Base-by-base conservation (phyloP, 352 stramenopile species). In the Phytopythium delawarense region DNA sequence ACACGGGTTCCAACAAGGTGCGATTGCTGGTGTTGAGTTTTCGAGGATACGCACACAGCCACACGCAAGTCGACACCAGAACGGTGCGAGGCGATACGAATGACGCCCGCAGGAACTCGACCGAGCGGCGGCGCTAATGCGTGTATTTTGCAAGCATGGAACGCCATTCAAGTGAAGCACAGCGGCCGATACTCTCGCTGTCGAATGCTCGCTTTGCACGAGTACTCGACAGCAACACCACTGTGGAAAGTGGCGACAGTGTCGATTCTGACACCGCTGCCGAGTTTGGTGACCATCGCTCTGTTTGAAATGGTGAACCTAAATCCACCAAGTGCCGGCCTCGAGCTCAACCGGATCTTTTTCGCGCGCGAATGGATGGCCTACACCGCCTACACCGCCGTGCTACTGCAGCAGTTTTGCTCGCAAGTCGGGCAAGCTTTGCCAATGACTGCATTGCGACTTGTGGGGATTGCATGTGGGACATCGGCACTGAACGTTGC, bases 291-390 rank as follows among this genome's bases (percentile, higher is more conserved):
- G 4, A 61, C 66, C 11, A 68, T 66, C 15, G 39, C 53, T 28
- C 15, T 69, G 13, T 32, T 60, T 16, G 67, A 78, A 11, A 4
- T 56, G 20, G 64, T 80, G 16, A 61, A 66, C 18, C 49, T 80
- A 28, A 59, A 62, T 23, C 59, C 62, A 13, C 62, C 42, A n/a
- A 21, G 44, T 3, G 32, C 52, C 6, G 66, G 66, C 1, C 56
- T 72, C 15, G 21, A 20, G 0, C 59, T 66, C 30, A 74, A 61
- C 21, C 55, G 45, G 7, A 54, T 50, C 21, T 71, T 75, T 20
- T 73, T 57, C 46, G 4, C 69, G 0, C 64, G 67, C 32, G 63
- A 58, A 2, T 61, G 61, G 20, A 51, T 69, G 37, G 57, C 63
- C 18, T 61, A 56, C 9, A 64, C 67, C 18, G 15, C 67, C 0